phyloP scores from a whole-genome alignment of 2,329 filamentous ascomycete species.

The Alternaria metachromatica region DNA sequence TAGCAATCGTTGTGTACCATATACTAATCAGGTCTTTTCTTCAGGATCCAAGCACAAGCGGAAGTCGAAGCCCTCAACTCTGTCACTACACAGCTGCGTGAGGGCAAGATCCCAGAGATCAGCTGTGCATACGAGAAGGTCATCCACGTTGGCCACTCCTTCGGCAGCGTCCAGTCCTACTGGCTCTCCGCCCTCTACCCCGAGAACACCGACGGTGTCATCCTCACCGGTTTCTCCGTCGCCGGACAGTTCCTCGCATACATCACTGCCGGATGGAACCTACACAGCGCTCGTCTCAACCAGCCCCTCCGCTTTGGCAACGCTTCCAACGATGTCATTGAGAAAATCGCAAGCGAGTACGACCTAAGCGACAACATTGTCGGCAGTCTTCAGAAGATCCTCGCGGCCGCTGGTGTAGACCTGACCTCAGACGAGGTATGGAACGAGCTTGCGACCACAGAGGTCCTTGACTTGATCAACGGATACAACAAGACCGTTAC shows the following conservation, averaged over 20 bases:
- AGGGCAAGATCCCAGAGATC: constrained; percentile 55
- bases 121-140: constrained; percentile 52
- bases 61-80: constrained; percentile 65
- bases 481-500: constrained; percentile 36
- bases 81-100: constrained; percentile 60
- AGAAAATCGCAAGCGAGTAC: constrained; percentile 15
- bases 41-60: constrained; percentile 60
- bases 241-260: constrained; percentile 53
- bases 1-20: too few species aligned
- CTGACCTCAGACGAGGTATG: constrained; percentile 30
- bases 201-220: constrained; percentile 62
- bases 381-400: constrained; percentile 23
- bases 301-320: constrained; percentile 52
- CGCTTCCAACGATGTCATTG: constrained; percentile 20
- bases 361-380: constrained; percentile 20
- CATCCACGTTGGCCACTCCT: constrained; percentile 69
- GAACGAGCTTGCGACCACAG: constrained; percentile 38
- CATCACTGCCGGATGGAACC: constrained; percentile 57
- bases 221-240: constrained; percentile 67
- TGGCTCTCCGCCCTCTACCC: constrained; percentile 61
- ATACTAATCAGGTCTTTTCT: not conserved
- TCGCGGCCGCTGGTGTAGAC: constrained; percentile 20
- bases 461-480: constrained; percentile 38
- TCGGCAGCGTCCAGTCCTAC: constrained; percentile 66
- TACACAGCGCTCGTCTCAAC: constrained; percentile 54